Evolutionary conservation across 164 flowering plant genomes (phyloP).

Genomic region (Buxus sempervirens): DNA sequence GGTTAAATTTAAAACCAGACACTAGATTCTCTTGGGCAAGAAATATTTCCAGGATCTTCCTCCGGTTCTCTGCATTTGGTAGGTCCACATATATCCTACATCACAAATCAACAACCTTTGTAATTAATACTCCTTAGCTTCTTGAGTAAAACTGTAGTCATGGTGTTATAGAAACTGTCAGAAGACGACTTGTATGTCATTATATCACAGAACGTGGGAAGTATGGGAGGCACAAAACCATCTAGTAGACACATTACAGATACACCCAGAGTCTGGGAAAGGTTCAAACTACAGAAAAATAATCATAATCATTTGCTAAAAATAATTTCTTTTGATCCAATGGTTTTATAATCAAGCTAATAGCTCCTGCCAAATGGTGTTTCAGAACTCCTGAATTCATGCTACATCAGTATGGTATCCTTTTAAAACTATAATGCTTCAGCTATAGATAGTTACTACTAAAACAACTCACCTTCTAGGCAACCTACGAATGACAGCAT

Average conservation of each 20-base stretch:
- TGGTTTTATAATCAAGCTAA: neutral
- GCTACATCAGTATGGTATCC: neutral
- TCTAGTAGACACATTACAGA: neutral
- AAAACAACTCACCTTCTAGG: conserved; percentile 74
- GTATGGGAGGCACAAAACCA: neutral
- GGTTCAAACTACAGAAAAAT: neutral
- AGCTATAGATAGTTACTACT: neutral
- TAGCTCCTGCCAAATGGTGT: neutral
- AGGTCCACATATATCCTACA: conserved; percentile 89
- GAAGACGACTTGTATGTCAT: neutral
- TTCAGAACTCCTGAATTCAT: neutral
- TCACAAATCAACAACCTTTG: conserved; percentile 1
- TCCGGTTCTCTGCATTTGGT: conserved; percentile 87
- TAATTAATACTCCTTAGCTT: conserved; percentile 8
- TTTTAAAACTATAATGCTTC: neutral
- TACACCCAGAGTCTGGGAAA: neutral
- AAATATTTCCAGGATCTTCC: conserved; percentile 79
- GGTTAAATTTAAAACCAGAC: conserved; percentile 52
- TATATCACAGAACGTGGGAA: neutral
- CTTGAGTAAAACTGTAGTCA: neutral
- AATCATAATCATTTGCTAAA: no score
- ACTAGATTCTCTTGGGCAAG: conserved; percentile 72
- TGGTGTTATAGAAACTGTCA: neutral
- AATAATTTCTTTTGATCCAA: neutral
- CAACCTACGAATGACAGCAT: conserved; percentile 96